Percentiles rank a stretch among this genome's conserved stretches.
Conservation (phyloP, 345 rosid species). For the Eucalyptus cladocalyx region DNA sequence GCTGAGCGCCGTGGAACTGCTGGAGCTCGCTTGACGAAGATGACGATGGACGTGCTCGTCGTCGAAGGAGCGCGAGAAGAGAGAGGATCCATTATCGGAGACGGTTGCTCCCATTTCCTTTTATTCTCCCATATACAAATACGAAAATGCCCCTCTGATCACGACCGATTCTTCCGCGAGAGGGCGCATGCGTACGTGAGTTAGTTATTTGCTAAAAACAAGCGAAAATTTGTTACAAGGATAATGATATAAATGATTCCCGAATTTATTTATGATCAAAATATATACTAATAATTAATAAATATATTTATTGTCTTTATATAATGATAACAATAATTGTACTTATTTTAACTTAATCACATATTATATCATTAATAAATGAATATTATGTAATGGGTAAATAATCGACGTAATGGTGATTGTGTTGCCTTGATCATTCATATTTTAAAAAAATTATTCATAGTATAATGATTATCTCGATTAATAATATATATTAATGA, state of each 20-base stretch:
- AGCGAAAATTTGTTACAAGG: too few relatives aligned
- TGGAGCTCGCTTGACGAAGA: neutral
- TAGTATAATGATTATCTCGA: neutral
- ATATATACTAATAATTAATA: neutral
- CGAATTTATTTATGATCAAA: neutral
- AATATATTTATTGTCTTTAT: neutral
- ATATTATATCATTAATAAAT: neutral
- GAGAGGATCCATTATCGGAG: neutral
- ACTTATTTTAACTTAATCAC: neutral
- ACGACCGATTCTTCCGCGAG: neutral
- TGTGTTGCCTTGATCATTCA: neutral
- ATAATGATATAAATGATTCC: too few relatives aligned
- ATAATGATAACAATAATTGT: neutral
- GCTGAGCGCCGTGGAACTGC: neutral
- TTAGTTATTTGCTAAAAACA: too few relatives aligned
- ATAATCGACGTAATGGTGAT: rapidly evolving
- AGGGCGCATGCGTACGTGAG: too few relatives aligned
- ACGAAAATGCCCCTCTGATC: neutral
- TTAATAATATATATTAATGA: neutral
- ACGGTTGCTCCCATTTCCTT: neutral
- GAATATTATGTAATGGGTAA: neutral
- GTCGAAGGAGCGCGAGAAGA: neutral
- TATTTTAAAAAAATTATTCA: neutral
- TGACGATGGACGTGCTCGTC: neutral
- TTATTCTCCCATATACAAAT: neutral